Percentiles rank a stretch among this genome's conserved stretches.
Conservation (phyloP, 1,284 basidiomycete species). For the Lentinula novae-zelandiae region DNA sequence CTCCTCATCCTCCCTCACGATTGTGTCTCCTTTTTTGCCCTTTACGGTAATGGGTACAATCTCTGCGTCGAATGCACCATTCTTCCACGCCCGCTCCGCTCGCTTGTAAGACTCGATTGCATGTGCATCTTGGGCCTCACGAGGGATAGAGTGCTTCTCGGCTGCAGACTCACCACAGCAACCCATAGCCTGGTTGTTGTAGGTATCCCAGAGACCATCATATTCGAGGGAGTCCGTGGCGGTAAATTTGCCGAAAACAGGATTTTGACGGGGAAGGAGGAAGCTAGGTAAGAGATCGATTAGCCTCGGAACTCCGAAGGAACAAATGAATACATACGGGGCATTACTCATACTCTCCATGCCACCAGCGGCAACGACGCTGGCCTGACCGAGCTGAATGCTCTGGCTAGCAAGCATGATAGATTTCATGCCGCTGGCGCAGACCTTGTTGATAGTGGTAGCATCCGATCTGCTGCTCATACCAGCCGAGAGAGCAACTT, state of each 20-base stretch:
- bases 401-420: constrained; percentile 92
- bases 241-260: constrained; percentile 87
- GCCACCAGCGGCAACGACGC: constrained; percentile 89
- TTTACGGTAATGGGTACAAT: constrained; percentile 93
- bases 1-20: constrained; percentile 95
- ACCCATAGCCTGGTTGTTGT: constrained; percentile 96
- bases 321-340: constrained; percentile 54
- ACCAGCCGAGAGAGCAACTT: constrained; percentile 88
- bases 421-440: constrained; percentile 93
- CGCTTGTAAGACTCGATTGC: constrained; percentile 95
- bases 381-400: constrained; percentile 84
- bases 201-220: constrained; percentile 95
- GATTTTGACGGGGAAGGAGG: constrained; percentile 86
- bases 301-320: background rate
- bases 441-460: constrained; percentile 99
- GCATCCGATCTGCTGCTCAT: constrained; percentile 86
- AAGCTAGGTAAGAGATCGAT: constrained; percentile 52
- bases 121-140: constrained; percentile 86
- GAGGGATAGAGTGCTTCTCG: constrained; percentile 78
- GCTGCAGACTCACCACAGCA: constrained; percentile 92
- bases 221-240: constrained; percentile 85
- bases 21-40: constrained; percentile 89
- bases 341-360: constrained; percentile 99
- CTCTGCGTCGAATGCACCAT: constrained; percentile 84
- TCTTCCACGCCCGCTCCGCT: constrained; percentile 87